Evolutionary conservation across 176 grass and related monocot species (phyloP), one percentile per base, ranked within the genome.

Genomic region (Metroxylon sagu): DNA sequence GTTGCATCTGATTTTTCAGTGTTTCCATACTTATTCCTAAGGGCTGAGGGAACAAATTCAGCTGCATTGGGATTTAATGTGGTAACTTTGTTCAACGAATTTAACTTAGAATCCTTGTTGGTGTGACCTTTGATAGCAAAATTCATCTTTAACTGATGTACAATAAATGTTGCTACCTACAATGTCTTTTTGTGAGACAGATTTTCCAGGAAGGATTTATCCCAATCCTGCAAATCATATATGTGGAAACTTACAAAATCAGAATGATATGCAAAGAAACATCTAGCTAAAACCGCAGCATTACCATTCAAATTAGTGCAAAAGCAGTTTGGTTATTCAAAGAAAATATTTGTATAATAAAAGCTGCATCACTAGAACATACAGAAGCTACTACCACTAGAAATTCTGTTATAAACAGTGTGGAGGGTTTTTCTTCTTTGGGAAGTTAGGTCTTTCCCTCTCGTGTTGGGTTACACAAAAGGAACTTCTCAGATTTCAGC

Each of bases 21-120:
- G 53, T 53, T 76, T 64, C 75, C 88, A 76, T 50, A 73, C 27
- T 73, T 21, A 76, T 80, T 81, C 83, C 85, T 92, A 80, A 88
- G 82, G 64, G 76, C 83, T 55, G 94, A 93, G 56, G 94, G 94
- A 76, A 99, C 94, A 77, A 99, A 99, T 80, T 81, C 94, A 59
- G 81, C 81, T 50, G 94, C 94, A 81, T 98, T 98, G 60, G 94
- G 94, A 81, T 98, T 98, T 65, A 98, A 85, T 16, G 25, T 16
- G 28, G 82, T 92, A 66, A 58, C 53, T 83, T 68, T 98, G 76
- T 73, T 85, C 82, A 86, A 70, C 51, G 79, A 62, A 80, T 67
- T 76, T 67, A 85, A 56, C 78, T 77, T 98, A 25, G 61, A 70
- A 65, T 83, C 85, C 78, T 50, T 72, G 48, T 60, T 76, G 31